Percentiles rank a stretch among this genome's conserved stretches.
phyloP scores from a whole-genome alignment of 805 yeast species.

The Yamadazyma takamatsuzukensis region DNA sequence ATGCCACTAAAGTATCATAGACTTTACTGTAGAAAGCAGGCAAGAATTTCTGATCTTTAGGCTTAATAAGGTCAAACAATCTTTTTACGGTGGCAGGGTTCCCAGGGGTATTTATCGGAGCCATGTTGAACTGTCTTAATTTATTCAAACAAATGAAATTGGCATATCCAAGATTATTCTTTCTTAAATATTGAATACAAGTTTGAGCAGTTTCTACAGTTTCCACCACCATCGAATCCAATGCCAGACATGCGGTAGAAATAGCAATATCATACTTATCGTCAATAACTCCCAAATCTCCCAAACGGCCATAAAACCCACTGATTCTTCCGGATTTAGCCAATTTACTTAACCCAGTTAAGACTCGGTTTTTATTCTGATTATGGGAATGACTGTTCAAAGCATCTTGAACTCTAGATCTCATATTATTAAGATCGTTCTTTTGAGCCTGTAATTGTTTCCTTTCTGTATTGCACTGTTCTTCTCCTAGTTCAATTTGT shows the following conservation, averaged over 20 bases:
- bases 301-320: slow-evolving; percentile 88
- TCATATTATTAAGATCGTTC: slow-evolving; percentile 44
- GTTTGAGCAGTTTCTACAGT: slow-evolving; percentile 56
- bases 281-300: slow-evolving; percentile 89
- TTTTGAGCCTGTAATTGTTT: slow-evolving; percentile 52
- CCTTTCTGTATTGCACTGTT: slow-evolving; percentile 50
- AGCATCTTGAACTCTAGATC: slow-evolving; percentile 70
- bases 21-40: slow-evolving; percentile 89
- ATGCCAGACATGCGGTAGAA: slow-evolving; percentile 88
- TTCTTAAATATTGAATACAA: slow-evolving; percentile 75
- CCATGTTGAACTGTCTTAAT: slow-evolving; percentile 58
- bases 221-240: slow-evolving; percentile 93
- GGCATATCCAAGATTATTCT: slow-evolving; percentile 83
- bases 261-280: slow-evolving; percentile 87
- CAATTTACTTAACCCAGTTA: slow-evolving; percentile 62
- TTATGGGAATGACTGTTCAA: slow-evolving; percentile 50
- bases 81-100: slow-evolving; percentile 64
- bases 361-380: slow-evolving; percentile 71
- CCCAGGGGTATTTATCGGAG: slow-evolving; percentile 64
- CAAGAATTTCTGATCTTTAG: slow-evolving; percentile 61
- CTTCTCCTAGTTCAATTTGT: slow-evolving; percentile 57
- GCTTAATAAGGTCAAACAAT: slow-evolving; percentile 75
- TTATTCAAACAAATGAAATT: slow-evolving; percentile 78
- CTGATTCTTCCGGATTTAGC: slow-evolving; percentile 75
- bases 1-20: slow-evolving; percentile 84